Percentiles rank a stretch among this genome's conserved stretches.
phyloP scores from a whole-genome alignment of 805 yeast species.

The Starmera amethionina region DNA sequence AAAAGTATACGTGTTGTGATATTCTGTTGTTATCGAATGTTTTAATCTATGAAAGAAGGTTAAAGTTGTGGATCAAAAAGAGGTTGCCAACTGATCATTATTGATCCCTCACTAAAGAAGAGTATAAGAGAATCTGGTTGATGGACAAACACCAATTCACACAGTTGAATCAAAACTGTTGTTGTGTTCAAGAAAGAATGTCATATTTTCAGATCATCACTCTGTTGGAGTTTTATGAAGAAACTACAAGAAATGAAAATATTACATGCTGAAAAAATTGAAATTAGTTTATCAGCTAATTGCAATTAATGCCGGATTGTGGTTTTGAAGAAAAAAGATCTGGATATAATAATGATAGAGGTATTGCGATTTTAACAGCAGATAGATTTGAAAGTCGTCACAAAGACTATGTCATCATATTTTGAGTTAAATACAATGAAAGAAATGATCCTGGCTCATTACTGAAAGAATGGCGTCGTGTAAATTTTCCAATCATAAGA shows the following conservation, averaged over 20 bases:
- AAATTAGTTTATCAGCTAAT: too few species aligned
- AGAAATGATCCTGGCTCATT: constrained; percentile 63
- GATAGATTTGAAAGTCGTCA: constrained; percentile 96
- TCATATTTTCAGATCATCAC: constrained; percentile 39
- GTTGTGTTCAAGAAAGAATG: too few species aligned
- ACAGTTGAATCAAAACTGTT: too few species aligned
- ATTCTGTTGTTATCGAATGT: constrained; percentile 77
- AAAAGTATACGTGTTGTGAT: too few species aligned
- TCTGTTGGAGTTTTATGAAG: constrained; percentile 41
- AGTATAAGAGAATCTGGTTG: constrained; percentile 2
- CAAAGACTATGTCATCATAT: constrained; percentile 82
- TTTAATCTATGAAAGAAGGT: constrained; percentile 63
- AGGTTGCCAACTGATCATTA: constrained; percentile 31
- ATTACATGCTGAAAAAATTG: constrained; percentile 29
- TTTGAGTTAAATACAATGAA: constrained; percentile 76
- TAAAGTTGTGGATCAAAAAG: constrained; percentile 63
- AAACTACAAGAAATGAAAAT: constrained; percentile 21
- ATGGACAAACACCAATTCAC: too few species aligned
- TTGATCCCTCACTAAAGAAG: constrained; percentile 30
- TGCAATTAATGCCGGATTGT: too few species aligned
- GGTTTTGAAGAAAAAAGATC: constrained; percentile 46
- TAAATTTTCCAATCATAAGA: constrained; percentile 91
- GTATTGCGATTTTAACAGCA: constrained; percentile 79
- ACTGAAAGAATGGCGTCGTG: constrained; percentile 79
- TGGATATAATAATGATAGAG: constrained; percentile 21